Evolutionary conservation across 495 filamentous ascomycete genomes (phyloP).

Genomic region (Amphirosellinia nigrospora): DNA sequence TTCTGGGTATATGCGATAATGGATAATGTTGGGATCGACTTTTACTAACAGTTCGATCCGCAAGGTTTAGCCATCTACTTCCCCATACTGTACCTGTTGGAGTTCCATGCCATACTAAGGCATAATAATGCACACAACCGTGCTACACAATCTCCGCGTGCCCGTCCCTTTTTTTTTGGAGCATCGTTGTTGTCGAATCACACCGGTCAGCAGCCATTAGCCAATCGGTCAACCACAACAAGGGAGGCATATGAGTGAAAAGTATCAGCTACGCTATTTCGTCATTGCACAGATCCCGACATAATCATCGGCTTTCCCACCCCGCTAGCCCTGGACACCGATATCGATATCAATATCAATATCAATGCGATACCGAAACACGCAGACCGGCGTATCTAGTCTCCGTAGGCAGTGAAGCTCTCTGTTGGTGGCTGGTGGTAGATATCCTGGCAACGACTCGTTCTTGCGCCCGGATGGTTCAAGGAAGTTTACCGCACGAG

Average conservation of each 20-base stretch:
- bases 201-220: background rate
- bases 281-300: conserved; percentile 19
- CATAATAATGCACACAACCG: no score
- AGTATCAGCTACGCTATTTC: conserved; percentile 3
- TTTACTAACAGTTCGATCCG: background rate
- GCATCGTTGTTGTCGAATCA: conserved; percentile 7
- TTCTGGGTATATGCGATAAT: background rate
- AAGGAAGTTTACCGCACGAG: conserved; percentile 2
- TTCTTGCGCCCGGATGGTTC: conserved; percentile 15
- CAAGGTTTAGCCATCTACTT: background rate
- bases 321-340: background rate
- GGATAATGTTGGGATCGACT: background rate
- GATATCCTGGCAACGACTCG: background rate
- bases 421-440: background rate
- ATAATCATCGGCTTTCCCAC: background rate
- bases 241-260: background rate
- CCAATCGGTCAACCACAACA: background rate
- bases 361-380: background rate
- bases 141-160: background rate
- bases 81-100: conserved; percentile 2
- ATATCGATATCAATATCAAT: background rate
- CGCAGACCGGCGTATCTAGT: background rate
- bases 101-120: conserved; percentile 1
- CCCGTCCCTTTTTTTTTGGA: background rate
- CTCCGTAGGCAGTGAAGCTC: conserved; percentile 1